Conservation (phyloP, 2,329 filamentous ascomycete genomes). For the Raffaelea albimanens region DNA sequence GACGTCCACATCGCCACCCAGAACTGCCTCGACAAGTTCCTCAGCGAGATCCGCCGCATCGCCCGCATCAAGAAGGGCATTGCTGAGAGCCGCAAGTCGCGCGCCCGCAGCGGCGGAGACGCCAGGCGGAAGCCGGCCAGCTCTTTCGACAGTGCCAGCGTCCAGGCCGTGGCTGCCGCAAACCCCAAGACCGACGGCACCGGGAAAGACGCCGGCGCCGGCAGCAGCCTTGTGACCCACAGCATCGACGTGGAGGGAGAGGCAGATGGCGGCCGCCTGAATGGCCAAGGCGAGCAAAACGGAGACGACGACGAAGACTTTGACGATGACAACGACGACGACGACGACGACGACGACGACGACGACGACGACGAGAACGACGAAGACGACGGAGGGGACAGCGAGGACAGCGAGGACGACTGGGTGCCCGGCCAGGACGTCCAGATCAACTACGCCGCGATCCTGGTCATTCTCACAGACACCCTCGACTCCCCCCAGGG, state of each 20-base stretch:
- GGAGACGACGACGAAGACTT: too few relatives aligned
- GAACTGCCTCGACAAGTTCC: constrained; percentile 76
- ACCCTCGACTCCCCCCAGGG: constrained; percentile 70
- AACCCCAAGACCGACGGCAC: not conserved
- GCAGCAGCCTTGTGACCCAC: too few relatives aligned
- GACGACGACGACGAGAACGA: constrained; percentile 53
- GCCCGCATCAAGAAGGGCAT: constrained; percentile 87
- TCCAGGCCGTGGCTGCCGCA: constrained; percentile 40
- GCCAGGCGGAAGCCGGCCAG: constrained; percentile 51
- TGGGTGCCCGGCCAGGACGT: constrained; percentile 98
- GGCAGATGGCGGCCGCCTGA: too few relatives aligned
- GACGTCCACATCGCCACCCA: constrained; percentile 96
- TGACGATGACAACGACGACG: constrained; percentile 64
- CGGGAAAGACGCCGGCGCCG: too few relatives aligned
- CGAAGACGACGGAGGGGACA: constrained; percentile 46
- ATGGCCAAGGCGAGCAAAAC: too few relatives aligned
- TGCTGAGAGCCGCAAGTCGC: constrained; percentile 69
- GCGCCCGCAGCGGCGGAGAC: constrained; percentile 38
- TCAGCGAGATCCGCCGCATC: constrained; percentile 91
- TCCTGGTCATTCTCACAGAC: constrained; percentile 81
- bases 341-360: constrained; percentile 94
- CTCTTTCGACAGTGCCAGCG: constrained; percentile 58
- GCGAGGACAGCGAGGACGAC: constrained; percentile 68
- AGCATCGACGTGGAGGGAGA: too few relatives aligned
- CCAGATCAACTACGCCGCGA: constrained; percentile 83